A percentile compares a stretch with the other conserved stretches of the same genome.
phyloP scores from a whole-genome alignment of 108 stramenopile genomes.

The Cyclotella choctawhatcheeana region DNA sequence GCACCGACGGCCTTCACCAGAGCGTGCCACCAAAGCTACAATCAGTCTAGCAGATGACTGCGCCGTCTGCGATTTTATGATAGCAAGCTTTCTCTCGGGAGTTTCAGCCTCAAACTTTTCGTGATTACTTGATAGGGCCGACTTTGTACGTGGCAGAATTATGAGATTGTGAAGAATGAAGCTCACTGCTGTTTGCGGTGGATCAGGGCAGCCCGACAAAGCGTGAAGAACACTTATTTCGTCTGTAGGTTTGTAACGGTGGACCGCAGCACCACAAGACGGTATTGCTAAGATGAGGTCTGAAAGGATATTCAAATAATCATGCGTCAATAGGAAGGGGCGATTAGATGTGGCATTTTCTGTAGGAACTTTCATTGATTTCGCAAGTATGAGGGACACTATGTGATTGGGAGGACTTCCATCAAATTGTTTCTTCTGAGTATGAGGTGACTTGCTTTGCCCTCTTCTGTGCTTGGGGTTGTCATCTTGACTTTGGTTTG shows the following conservation, averaged over 20 bases:
- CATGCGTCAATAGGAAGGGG: constrained; percentile 70
- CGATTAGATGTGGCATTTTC: constrained; percentile 11
- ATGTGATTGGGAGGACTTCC: constrained; percentile 64
- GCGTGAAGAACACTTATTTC: constrained; percentile 62
- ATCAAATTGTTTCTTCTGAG: constrained; percentile 44
- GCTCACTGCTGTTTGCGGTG: constrained; percentile 80
- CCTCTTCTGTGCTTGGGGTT: constrained; percentile 44
- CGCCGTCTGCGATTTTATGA: constrained; percentile 53
- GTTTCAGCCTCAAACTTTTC: constrained; percentile 10
- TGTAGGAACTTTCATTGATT: constrained; percentile 33
- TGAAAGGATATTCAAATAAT: constrained; percentile 80
- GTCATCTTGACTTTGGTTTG: constrained; percentile 37
- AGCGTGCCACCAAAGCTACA: constrained; percentile 85
- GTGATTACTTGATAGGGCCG: constrained; percentile 9
- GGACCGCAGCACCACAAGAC: constrained; percentile 85
- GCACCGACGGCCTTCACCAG: constrained; percentile 88
- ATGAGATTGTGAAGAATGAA: constrained; percentile 88
- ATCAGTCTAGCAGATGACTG: constrained; percentile 81
- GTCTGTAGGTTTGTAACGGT: constrained; percentile 65
- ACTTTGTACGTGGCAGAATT: constrained; percentile 68
- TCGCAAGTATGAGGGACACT: constrained; percentile 56
- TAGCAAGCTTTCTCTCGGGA: constrained; percentile 39
- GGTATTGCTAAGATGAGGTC: constrained; percentile 93
- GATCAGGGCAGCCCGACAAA: constrained; percentile 68
- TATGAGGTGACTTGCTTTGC: constrained; percentile 59